Evolutionary conservation across 2,329 filamentous ascomycete species (phyloP), one percentile per base, ranked within the genome.

Genomic region (Bertia moriformis): DNA sequence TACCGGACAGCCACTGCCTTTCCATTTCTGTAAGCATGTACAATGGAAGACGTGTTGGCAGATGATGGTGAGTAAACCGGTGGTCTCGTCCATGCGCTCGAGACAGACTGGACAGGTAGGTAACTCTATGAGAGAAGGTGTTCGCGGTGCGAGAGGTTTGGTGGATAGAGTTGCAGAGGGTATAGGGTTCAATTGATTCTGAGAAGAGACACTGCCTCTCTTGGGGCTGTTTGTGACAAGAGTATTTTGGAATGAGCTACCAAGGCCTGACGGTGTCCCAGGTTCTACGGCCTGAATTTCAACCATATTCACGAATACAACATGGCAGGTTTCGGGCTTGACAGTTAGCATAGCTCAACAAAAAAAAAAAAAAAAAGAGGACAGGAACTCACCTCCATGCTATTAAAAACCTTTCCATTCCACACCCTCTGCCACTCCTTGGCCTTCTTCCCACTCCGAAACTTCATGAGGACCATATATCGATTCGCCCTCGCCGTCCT

Each of bases 31-130:
- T 1, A 98, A 67, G 58, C 91, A 98, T 1, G 81, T 88, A 54
- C 91, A 96, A 56, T 98, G 91, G 54, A 98, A 98, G 39, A 96
- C 86, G 51, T 98, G 91, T 51, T 96, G 89, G 54, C 91, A 98
- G 19, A 93, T 79, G 30, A 96, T 96, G 1, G 91, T 98, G 53
- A 98, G 74, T 2, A 98, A 67, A 0, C 91, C 91, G 0, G 87
- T 93, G 0, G 88, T 95, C 55, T 96, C 89, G 51, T 98, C 91
- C 91, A 98, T 98, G 37, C 89, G 80, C 57, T 98, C 91, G 4
- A 98, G 70, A 48, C 91, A 98, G 7, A 98, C 91, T 0, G 91
- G 88, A 46, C 91, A 98, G 1, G 91, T 96, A 2, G 91, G 91
- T 12, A 98, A 65, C 60, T 98, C 91, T 40, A 83, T 62, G 3